phyloP scores from a whole-genome alignment of 2,329 filamentous ascomycete genomes.

The Colletotrichum cuscutae region DNA sequence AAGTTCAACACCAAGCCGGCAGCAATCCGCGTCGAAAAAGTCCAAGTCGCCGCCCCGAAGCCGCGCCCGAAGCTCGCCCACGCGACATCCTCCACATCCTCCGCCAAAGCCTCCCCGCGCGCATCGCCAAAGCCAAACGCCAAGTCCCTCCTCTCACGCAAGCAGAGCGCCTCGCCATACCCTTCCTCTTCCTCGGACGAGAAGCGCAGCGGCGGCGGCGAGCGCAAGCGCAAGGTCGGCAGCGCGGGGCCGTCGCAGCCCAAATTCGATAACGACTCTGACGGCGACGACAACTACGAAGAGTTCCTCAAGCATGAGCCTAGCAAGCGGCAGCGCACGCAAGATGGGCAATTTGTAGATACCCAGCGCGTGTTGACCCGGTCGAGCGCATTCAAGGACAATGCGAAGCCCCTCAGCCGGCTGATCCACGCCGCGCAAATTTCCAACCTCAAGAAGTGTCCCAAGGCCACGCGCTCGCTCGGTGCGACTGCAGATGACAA shows the following conservation, averaged over 20 bases:
- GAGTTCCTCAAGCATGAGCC: constrained; percentile 49
- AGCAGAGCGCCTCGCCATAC: constrained; percentile 55
- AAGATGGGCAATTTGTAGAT: constrained; percentile 55
- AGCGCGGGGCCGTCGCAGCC: constrained; percentile 32
- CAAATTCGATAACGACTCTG: constrained; percentile 61
- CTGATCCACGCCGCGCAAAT: constrained; percentile 68
- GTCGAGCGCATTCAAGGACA: constrained; percentile 51
- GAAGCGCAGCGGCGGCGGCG: constrained; percentile 9
- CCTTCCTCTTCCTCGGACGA: constrained; percentile 47
- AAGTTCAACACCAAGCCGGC: constrained; percentile 64
- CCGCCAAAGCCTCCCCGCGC: constrained; percentile 47
- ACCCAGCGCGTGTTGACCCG: constrained; percentile 58
- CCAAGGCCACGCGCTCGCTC: constrained; percentile 31
- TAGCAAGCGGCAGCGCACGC: constrained; percentile 59
- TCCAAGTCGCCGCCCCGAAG: constrained; percentile 53
- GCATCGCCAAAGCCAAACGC: constrained; percentile 51
- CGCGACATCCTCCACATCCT: constrained; percentile 45
- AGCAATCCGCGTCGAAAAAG: constrained; percentile 63
- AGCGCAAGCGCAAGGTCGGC: constrained; percentile 35
- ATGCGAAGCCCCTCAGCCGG: constrained; percentile 39
- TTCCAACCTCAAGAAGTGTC: constrained; percentile 28
- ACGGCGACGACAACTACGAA: constrained; percentile 62
- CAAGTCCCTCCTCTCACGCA: constrained; percentile 40
- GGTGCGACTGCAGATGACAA: constrained; percentile 52
- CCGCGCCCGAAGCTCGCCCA: constrained; percentile 49